Conservation (phyloP, 805 yeast species). For the Pichia nanzhaoensis region DNA sequence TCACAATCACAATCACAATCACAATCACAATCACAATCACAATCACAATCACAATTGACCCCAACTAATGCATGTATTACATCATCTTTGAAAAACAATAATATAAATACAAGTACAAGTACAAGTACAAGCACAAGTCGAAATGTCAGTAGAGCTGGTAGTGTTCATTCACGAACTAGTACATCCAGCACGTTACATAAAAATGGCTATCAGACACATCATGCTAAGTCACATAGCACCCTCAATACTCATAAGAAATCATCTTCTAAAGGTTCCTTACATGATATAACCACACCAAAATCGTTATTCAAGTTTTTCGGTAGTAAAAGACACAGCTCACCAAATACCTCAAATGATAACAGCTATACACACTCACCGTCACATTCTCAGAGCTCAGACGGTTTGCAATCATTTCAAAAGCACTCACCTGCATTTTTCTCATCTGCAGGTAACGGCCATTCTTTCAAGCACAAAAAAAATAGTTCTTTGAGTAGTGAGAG, state of each 20-base stretch:
- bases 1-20: too few species aligned
- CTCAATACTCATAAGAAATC: slow-evolving; percentile 25
- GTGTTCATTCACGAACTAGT: slow-evolving; percentile 8
- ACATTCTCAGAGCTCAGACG: slow-evolving; percentile 7
- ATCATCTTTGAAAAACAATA: background rate
- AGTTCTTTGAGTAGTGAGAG: background rate
- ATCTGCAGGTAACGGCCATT: background rate
- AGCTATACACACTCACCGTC: slow-evolving; percentile 3
- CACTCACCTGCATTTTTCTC: slow-evolving; percentile 2
- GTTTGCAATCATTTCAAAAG: background rate
- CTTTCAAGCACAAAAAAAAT: background rate
- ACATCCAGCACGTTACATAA: background rate
- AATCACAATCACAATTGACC: too few species aligned
- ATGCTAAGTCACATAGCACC: slow-evolving; percentile 33
- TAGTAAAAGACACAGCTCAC: slow-evolving; percentile 5
- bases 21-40: too few species aligned
- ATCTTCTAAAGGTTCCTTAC: slow-evolving; percentile 25
- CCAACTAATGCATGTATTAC: background rate
- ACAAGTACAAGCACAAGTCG: background rate
- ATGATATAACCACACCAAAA: slow-evolving; percentile 26
- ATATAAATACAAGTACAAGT: background rate
- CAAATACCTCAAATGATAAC: background rate
- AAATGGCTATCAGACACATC: slow-evolving; percentile 35
- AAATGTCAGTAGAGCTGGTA: slow-evolving; percentile 5
- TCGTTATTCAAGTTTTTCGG: slow-evolving; percentile 27